Evolutionary conservation across 805 yeast genomes (phyloP).

Genomic region (Suhomyces vadensis): DNA sequence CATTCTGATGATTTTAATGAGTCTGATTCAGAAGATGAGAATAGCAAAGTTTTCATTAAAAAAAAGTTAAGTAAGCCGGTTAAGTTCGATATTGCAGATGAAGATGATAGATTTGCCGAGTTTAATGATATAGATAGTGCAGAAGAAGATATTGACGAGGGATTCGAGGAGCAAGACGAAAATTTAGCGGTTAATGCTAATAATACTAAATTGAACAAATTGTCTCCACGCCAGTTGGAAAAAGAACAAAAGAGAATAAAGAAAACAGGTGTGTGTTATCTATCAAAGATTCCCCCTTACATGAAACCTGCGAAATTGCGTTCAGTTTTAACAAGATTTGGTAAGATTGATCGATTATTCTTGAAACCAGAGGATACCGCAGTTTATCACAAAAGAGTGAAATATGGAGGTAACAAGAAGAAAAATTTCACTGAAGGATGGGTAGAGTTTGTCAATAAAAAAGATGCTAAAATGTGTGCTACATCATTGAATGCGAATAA

Average conservation of each 20-base stretch:
- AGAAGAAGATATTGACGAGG: slow-evolving; percentile 17
- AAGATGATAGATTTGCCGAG: slow-evolving; percentile 16
- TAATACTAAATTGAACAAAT: slow-evolving; percentile 47
- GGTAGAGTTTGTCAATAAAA: slow-evolving; percentile 86
- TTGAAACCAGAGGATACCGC: slow-evolving; percentile 80
- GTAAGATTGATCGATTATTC: slow-evolving; percentile 83
- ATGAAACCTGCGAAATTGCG: slow-evolving; percentile 94
- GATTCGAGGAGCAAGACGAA: slow-evolving; percentile 15
- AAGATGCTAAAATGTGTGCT: slow-evolving; percentile 87
- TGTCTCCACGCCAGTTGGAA: slow-evolving; percentile 56
- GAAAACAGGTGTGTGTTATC: slow-evolving; percentile 88
- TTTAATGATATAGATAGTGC: slow-evolving; percentile 18
- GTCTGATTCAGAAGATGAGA: slow-evolving; percentile 11
- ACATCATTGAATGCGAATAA: slow-evolving; percentile 82
- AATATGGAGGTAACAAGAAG: slow-evolving; percentile 91
- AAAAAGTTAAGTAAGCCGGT: background rate
- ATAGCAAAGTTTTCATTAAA: slow-evolving; percentile 4
- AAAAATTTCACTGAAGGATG: slow-evolving; percentile 90
- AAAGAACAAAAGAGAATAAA: slow-evolving; percentile 56
- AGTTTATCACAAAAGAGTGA: slow-evolving; percentile 64
- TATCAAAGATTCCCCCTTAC: slow-evolving; percentile 90
- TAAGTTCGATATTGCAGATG: background rate
- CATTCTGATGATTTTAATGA: slow-evolving; percentile 11
- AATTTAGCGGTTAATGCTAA: slow-evolving; percentile 15
- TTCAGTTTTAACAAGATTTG: slow-evolving; percentile 78